phyloP scores from a whole-genome alignment of 805 yeast genomes.

The Metschnikowia rubicola region DNA sequence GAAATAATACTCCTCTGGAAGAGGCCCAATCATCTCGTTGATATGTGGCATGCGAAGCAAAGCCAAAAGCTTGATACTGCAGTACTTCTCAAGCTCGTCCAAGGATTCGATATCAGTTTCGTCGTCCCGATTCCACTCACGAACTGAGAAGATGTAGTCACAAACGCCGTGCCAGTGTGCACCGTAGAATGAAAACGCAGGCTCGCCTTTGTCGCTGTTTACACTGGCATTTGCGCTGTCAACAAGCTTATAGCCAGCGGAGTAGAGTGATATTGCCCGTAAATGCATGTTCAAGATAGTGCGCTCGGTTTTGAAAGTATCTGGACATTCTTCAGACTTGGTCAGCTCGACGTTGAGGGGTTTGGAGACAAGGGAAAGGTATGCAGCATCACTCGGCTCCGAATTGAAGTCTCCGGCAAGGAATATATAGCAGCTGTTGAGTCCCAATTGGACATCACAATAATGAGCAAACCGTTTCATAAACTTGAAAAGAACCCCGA shows the following conservation, averaged over 20 bases:
- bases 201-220: not conserved
- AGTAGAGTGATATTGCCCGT: constrained; percentile 4
- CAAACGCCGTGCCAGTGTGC: not conserved
- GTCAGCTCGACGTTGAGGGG: constrained; percentile 8
- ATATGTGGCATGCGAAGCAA: constrained; percentile 2
- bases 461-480: no score
- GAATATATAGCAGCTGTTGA: not conserved
- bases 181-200: constrained; percentile 2
- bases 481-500: no score
- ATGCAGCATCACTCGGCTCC: not conserved
- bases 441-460: no score
- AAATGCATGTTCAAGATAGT: not conserved
- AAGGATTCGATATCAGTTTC: not conserved
- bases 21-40: constrained; percentile 1
- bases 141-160: constrained; percentile 4
- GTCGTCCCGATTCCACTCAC: constrained; percentile 1
- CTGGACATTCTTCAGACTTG: no score
- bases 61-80: constrained; percentile 2
- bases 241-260: constrained; percentile 1
- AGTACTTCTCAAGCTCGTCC: not conserved
- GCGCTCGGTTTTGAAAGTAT: not conserved
- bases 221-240: constrained; percentile 31
- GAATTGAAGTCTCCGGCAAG: constrained; percentile 5
- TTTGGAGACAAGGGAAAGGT: constrained; percentile 1
- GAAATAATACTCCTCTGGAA: not conserved